A percentile compares a stretch with the other conserved stretches of the same genome.
Evolutionary conservation across 441 rosid species (phyloP).

Genomic region (California macrophylla): DNA sequence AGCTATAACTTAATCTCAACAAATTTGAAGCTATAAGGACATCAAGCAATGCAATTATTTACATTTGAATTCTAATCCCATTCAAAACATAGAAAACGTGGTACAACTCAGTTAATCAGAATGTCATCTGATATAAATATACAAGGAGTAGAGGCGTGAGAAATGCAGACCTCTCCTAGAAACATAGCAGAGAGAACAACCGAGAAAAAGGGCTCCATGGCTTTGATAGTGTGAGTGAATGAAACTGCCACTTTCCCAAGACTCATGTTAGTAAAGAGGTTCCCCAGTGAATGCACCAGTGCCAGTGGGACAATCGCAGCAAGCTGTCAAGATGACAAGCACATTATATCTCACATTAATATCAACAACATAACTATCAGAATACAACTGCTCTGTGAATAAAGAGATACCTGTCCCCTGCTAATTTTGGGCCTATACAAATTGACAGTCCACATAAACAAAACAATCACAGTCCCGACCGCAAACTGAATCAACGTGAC

Average conservation of each 20-base stretch:
- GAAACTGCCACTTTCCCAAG: slow-evolving; percentile 91
- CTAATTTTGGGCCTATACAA: slow-evolving; percentile 66
- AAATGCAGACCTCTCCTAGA: slow-evolving; percentile 58
- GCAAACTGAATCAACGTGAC: slow-evolving; percentile 64
- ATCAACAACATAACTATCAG: too few species aligned
- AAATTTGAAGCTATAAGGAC: too few species aligned
- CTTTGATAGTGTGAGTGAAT: slow-evolving; percentile 31
- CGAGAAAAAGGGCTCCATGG: slow-evolving; percentile 94
- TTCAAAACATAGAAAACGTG: too few species aligned
- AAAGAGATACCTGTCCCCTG: slow-evolving; percentile 51
- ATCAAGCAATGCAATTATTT: too few species aligned
- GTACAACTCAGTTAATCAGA: too few species aligned
- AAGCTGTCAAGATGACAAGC: slow-evolving; percentile 39
- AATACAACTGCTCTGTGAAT: neutral
- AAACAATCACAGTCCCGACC: slow-evolving; percentile 61
- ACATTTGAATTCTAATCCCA: too few species aligned
- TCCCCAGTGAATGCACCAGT: slow-evolving; percentile 71
- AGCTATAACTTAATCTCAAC: too few species aligned
- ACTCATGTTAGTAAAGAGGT: slow-evolving; percentile 91
- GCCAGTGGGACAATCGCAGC: slow-evolving; percentile 77
- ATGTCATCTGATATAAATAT: too few species aligned
- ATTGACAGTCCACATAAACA: slow-evolving; percentile 70
- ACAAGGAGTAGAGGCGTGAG: neutral
- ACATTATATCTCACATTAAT: too few species aligned
- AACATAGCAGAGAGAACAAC: slow-evolving; percentile 89